phyloP scores from a whole-genome alignment of 2,329 filamentous ascomycete genomes.

The Ceratocystis papillata region DNA sequence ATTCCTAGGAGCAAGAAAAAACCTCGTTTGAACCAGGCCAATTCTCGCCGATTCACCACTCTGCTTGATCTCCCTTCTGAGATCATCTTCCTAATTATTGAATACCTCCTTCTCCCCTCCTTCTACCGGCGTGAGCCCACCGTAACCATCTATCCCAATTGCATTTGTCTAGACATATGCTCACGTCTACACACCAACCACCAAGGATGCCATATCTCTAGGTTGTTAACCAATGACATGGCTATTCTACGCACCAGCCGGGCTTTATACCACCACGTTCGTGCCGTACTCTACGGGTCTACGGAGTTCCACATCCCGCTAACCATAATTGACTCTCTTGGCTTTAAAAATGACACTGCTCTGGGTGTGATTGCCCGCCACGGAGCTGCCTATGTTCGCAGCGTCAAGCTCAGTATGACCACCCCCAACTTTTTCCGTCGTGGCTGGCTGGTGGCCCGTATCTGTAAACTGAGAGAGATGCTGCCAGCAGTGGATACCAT shows the following conservation, averaged over 20 bases:
- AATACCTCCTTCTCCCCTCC: constrained; percentile 13
- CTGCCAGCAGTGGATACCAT: neutral
- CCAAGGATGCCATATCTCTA: constrained; percentile 30
- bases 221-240: constrained; percentile 21
- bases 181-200: constrained; percentile 30
- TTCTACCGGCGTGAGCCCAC: constrained; percentile 28
- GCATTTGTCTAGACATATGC: constrained; percentile 30
- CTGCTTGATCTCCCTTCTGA: constrained; percentile 20
- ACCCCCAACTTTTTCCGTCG: neutral
- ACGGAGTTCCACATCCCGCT: constrained; percentile 39
- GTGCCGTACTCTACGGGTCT: constrained; percentile 37
- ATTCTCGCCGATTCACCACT: neutral
- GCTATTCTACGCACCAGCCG: constrained; percentile 34
- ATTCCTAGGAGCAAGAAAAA: neutral
- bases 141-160: constrained; percentile 31
- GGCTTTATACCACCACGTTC: constrained; percentile 32
- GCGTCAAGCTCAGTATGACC: constrained; percentile 14
- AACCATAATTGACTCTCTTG: constrained; percentile 25
- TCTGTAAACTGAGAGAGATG: neutral
- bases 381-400: constrained; percentile 3
- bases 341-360: constrained; percentile 8
- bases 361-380: constrained; percentile 2
- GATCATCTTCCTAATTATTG: constrained; percentile 19
- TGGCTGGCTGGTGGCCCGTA: neutral
- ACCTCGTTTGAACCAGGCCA: neutral